Evolutionary conservation across 1,284 basidiomycete species (phyloP), one percentile per base, ranked within the genome.

Genomic region (Phlebopus sp.): DNA sequence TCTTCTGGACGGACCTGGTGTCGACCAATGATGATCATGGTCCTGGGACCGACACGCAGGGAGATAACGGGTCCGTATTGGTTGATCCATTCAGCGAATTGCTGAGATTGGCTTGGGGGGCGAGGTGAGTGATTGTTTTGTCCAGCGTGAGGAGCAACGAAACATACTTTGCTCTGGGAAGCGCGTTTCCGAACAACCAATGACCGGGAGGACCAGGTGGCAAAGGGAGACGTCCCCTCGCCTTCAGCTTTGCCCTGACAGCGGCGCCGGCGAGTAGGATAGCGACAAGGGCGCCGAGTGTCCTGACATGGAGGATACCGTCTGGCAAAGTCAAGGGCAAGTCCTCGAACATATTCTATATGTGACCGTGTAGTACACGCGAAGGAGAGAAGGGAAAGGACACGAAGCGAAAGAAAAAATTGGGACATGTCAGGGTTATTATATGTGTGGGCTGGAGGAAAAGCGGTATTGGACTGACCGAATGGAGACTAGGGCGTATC

Each of bases 11-110:
- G 46, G 6, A 71, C 73, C 63, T 67, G 55, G 43, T 69, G 54
- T 1, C 64, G 55, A 3, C 68, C 66, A 10, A 74, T 64, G 45
- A 73, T 60, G 13, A 71, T 35, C 45, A 66, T 60, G 14, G 52
- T 31, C 25, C 52, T 60, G 4, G 57, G 51, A 17, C 71, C 71
- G 3, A 61, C 39, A 17, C 60, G 56, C 17, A 72, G 51, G 1
- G 67, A 66, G 48, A 69, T 63, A n/a, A 73, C 53, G 13, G 70
- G 59, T 0, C 71, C 72, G 48, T 74, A 73, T 37, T 63, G 46
- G 36, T 66, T 59, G 17, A 69, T 51, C 68, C 65, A 68, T 41
- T 67, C 59, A 6, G 59, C 60, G 42, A 68, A 68, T 18, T 64
- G 59, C 18, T 68, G 61, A 2, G 66, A 68, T 43, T 60, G 62